These are phyloP conservation scores for Sugiyamaella mastotermitis DNA, from an alignment of 805 yeast species.

Conservation along the genomic window DNA sequence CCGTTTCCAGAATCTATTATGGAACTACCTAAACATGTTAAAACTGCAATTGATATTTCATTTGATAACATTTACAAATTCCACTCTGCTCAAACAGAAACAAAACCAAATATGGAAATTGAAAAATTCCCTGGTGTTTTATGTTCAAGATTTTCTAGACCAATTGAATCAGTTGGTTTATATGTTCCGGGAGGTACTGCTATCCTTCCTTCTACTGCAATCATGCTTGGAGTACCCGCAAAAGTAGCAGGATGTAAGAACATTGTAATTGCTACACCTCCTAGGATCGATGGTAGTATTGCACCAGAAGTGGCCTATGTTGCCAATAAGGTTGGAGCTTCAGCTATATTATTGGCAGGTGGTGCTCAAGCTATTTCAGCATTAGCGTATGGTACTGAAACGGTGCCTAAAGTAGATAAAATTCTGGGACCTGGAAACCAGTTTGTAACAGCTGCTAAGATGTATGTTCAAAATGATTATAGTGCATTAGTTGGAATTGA, in stretches of 20 bases:
- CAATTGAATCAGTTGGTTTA: conserved; percentile 90
- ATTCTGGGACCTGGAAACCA: conserved; percentile 99
- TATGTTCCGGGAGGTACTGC: conserved; percentile 99
- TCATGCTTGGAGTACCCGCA: conserved; percentile 98
- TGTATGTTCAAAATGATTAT: conserved; percentile 94
- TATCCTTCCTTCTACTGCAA: conserved; percentile 92
- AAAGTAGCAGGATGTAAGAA: conserved; percentile 95
- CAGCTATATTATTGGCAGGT: conserved; percentile 87
- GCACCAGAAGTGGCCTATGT: conserved; percentile 98
- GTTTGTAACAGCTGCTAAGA: conserved; percentile 98
- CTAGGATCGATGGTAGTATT: conserved; percentile 83
- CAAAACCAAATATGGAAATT: conserved; percentile 63
- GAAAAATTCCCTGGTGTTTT: conserved; percentile 92
- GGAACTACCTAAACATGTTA: conserved; percentile 67
- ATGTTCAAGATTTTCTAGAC: conserved; percentile 92
- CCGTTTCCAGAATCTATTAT: conserved; percentile 81
- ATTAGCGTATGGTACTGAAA: conserved; percentile 95
- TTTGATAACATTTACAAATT: conserved; percentile 83
- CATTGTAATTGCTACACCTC: conserved; percentile 92
- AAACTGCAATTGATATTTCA: conserved; percentile 81
- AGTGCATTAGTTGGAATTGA: conserved; percentile 93
- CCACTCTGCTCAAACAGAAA: conserved; percentile 75
- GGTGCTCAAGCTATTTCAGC: conserved; percentile 99
- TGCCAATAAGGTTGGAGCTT: conserved; percentile 92
- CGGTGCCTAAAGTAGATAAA: conserved; percentile 90